Evolutionary conservation across 78 protist genomes (phyloP).

Genomic region (Diacronema lutheri): DNA sequence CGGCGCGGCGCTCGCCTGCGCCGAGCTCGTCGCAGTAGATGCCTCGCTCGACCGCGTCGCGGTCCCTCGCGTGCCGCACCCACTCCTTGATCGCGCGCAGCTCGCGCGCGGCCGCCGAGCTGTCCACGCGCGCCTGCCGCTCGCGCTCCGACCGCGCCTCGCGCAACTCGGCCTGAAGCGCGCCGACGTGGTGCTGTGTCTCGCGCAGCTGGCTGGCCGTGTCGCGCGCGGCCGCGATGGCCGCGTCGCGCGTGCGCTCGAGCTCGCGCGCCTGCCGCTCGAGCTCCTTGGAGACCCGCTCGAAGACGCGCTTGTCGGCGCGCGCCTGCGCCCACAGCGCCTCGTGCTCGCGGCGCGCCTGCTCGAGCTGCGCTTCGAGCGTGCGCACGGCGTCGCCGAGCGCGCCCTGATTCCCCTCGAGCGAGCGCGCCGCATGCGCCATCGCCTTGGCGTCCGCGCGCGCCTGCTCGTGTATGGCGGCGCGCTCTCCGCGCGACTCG

Average conservation of each 20-base stretch:
- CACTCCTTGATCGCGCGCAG: too few species aligned
- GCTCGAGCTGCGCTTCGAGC: neutral
- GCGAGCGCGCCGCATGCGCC: neutral
- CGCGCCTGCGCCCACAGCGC: neutral
- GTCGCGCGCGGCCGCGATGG: neutral
- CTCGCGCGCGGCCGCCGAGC: too few species aligned
- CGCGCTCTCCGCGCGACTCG: neutral
- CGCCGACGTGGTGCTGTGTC: neutral
- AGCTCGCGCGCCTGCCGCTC: neutral
- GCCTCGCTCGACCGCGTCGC: too few species aligned
- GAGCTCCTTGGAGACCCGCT: neutral
- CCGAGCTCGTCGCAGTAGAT: too few species aligned
- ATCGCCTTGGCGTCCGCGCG: neutral
- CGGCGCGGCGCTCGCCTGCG: too few species aligned
- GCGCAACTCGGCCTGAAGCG: too few species aligned
- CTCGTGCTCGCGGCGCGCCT: neutral
- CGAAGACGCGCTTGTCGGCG: neutral
- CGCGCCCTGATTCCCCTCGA: neutral
- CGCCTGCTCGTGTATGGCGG: neutral
- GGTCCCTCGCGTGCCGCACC: too few species aligned
- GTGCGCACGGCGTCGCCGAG: neutral
- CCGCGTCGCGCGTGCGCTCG: neutral
- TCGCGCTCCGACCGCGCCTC: too few species aligned
- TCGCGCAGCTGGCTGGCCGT: neutral
- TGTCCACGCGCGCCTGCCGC: too few species aligned